Evolutionary conservation across 2,329 filamentous ascomycete genomes (phyloP).

Genomic region (Xylaria sp.): DNA sequence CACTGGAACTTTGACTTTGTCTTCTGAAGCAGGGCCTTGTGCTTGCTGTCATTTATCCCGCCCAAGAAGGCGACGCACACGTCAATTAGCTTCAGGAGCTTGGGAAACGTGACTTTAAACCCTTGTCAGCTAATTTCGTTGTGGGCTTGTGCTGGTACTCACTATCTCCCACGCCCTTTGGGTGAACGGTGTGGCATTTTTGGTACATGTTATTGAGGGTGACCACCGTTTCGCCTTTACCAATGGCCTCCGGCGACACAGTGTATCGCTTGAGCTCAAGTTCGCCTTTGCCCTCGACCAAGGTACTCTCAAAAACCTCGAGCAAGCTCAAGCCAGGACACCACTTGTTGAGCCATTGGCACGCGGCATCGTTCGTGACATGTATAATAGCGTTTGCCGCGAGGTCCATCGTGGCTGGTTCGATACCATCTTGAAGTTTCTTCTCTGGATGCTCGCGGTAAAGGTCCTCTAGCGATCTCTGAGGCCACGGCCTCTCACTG

Average conservation of each 20-base stretch:
- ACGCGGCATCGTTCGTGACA: constrained; percentile 27
- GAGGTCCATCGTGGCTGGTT: constrained; percentile 7
- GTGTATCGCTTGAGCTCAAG: neutral
- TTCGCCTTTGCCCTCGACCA: neutral
- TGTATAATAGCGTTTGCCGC: constrained; percentile 18
- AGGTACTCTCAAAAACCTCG: constrained; percentile 18
- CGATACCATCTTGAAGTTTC: constrained; percentile 19
- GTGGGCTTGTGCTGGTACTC: constrained; percentile 3
- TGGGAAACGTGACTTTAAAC: neutral
- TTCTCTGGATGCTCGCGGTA: constrained; percentile 32
- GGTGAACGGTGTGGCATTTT: constrained; percentile 12
- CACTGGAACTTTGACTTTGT: constrained; percentile 23
- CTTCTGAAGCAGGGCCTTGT: constrained; percentile 17
- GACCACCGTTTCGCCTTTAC: neutral
- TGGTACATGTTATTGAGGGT: constrained; percentile 24
- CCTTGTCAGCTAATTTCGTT: neutral
- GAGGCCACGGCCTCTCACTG: neutral
- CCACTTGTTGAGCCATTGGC: constrained; percentile 32
- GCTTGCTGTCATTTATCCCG: constrained; percentile 29
- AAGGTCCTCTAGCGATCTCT: constrained; percentile 29
- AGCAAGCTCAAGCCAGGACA: constrained; percentile 25
- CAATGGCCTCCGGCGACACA: constrained; percentile 26
- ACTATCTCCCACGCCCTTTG: neutral
- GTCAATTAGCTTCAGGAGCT: constrained; percentile 27
- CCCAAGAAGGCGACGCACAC: constrained; percentile 26